Base-by-base conservation (phyloP, 148 eudicot species). In the Linanthus parryae region DNA sequence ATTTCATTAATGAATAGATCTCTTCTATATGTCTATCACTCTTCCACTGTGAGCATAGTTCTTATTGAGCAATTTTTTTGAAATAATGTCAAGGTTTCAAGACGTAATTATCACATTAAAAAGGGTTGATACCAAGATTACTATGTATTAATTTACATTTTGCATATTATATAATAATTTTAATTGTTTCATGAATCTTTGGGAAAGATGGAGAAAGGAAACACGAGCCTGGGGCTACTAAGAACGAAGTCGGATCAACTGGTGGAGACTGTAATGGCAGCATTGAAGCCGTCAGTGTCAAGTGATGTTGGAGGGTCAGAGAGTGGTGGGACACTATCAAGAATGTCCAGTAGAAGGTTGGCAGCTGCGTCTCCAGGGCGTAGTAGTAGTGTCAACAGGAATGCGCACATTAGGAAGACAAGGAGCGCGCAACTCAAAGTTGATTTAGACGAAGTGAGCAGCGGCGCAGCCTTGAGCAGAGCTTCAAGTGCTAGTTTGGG, bases 401-500 rank as follows among this genome's bases (percentile, higher is more conserved):
- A 37, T 58, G 66, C 70, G 3, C 90, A 91, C 73, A 81, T 91
- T 35, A 69, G 94, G 65, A 87, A 91, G 67, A 47, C 95, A 37
- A 84, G 98, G 13, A 87, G 96, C 42, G 96, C 94, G 7, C 98
- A 91, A 34, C 16, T 91, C 57, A 81, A 79, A 46, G 45, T 75
- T 15, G 76, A 76, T n/a, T 14, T 63, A 0, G 82, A 82, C 13
- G 87, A 90, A 5, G 69, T 90, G 11, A 71, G 70, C 75, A 79
- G 89, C 35, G 89, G 97, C 23, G 95, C 98, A 0, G 95, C 95
- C 14, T 62, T 91, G 17, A 91, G 98, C 66, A 55, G 98, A 29
- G 98, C 98, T 18, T 91, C 98, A 1, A 86, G 95, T 44, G 98
- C 95, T 9, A 91, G 98, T 63, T 58, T 91, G 54, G 98, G 98